phyloP scores from a whole-genome alignment of 2,329 filamentous ascomycete genomes.

The Rhytidhysteron rufulum region DNA sequence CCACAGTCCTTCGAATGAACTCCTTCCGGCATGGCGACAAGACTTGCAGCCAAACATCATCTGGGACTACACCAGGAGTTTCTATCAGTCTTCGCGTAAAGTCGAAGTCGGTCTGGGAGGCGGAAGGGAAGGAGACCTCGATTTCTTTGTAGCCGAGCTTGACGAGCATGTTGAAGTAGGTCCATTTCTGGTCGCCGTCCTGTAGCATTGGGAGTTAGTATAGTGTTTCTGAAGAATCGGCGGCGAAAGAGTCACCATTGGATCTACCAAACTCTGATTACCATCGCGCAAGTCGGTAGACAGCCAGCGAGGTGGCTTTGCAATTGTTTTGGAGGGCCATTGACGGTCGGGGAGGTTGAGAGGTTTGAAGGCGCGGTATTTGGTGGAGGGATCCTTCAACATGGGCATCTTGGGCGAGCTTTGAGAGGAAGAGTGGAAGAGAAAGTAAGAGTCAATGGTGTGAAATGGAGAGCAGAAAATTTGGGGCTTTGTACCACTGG shows the following conservation, averaged over 20 bases:
- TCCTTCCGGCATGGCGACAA: constrained; percentile 89
- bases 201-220: constrained; percentile 36
- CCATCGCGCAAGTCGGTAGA: constrained; percentile 86
- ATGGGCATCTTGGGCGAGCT: constrained; percentile 30
- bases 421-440: background rate
- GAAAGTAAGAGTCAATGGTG: background rate
- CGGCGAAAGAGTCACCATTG: constrained; percentile 80
- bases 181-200: constrained; percentile 93
- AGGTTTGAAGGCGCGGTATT: constrained; percentile 69
- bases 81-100: constrained; percentile 85
- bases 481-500: too few species aligned
- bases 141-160: constrained; percentile 97
- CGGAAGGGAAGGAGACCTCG: constrained; percentile 91
- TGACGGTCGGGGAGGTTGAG: constrained; percentile 65
- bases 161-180: constrained; percentile 90
- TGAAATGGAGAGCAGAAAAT: too few species aligned
- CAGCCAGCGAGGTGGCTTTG: constrained; percentile 87
- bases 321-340: constrained; percentile 80
- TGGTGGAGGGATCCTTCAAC: constrained; percentile 73
- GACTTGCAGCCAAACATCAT: constrained; percentile 89
- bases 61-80: constrained; percentile 76
- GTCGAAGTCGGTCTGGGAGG: constrained; percentile 93
- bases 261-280: constrained; percentile 88
- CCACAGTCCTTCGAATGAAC: constrained; percentile 83
- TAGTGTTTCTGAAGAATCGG: too few species aligned